Evolutionary conservation across 768 basidiomycete species (phyloP).

Genomic region (Naganishia vishniacii): DNA sequence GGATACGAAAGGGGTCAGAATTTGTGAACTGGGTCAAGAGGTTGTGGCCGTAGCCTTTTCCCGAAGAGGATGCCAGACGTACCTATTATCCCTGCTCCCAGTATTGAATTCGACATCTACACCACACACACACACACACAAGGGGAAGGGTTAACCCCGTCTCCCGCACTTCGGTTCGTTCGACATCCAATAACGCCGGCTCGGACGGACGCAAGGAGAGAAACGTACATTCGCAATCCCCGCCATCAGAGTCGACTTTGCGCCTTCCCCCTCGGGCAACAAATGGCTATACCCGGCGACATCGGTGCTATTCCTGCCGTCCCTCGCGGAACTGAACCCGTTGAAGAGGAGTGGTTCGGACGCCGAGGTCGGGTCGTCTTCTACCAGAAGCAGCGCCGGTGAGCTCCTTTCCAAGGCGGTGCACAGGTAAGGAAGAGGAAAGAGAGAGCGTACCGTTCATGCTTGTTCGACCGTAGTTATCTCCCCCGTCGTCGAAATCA

Average conservation of each 20-base stretch:
- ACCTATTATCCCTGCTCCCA: slow-evolving; percentile 71
- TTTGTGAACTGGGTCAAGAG: too few relatives aligned
- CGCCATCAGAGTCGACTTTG: slow-evolving; percentile 47
- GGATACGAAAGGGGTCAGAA: neutral
- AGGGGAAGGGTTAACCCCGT: too few relatives aligned
- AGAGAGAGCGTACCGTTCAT: neutral
- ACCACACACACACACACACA: too few relatives aligned
- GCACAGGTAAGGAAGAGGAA: neutral
- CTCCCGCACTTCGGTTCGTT: too few relatives aligned
- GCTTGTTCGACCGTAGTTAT: neutral
- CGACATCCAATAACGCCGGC: neutral
- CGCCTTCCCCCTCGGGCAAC: slow-evolving; percentile 29
- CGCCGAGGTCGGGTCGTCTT: neutral
- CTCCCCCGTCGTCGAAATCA: neutral
- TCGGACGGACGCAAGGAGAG: slow-evolving; percentile 58
- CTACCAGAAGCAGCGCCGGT: neutral
- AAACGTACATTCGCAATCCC: slow-evolving; percentile 74
- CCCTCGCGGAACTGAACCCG: neutral
- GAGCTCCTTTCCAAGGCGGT: neutral
- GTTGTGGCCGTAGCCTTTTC: too few relatives aligned
- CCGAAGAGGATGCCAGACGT: too few relatives aligned
- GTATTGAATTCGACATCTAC: slow-evolving; percentile 90
- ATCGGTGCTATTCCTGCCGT: neutral
- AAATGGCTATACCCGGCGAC: neutral
- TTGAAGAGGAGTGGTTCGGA: slow-evolving; percentile 7